phyloP scores from a whole-genome alignment of 352 stramenopile genomes.

The Globisporangium takayamanum region DNA sequence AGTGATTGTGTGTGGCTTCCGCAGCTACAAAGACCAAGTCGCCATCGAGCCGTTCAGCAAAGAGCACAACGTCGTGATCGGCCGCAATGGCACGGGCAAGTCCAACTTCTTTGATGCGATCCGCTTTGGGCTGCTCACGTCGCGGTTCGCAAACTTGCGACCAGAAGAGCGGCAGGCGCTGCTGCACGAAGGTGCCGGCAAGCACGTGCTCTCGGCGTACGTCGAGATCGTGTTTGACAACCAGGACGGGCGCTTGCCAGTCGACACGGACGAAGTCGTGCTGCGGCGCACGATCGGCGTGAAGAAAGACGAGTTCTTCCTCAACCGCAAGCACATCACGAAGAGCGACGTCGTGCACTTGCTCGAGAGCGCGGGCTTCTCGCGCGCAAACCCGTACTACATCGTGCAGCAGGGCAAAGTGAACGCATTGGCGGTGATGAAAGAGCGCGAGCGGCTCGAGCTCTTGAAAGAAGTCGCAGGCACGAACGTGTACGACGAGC shows the following conservation, averaged over 20 bases:
- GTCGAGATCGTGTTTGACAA: constrained; percentile 99
- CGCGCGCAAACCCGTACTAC: constrained; percentile 99
- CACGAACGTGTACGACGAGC: constrained; percentile 99
- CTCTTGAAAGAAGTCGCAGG: constrained; percentile 98
- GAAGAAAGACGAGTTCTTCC: constrained; percentile 99
- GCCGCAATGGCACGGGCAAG: constrained; percentile 96
- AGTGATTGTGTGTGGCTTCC: constrained; percentile 93
- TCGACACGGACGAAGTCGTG: constrained; percentile 91
- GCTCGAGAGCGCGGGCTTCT: constrained; percentile 98
- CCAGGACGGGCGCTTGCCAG: constrained; percentile 91
- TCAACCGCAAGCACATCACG: constrained; percentile 97
- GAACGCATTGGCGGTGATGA: constrained; percentile 97
- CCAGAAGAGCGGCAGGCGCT: constrained; percentile 91
- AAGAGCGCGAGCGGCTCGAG: constrained; percentile 94
- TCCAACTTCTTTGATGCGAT: constrained; percentile 99
- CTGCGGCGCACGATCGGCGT: constrained; percentile 97
- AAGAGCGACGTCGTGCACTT: constrained; percentile 98
- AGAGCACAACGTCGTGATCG: constrained; percentile 97
- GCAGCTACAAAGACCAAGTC: constrained; percentile 91
- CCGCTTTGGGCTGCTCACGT: constrained; percentile 96
- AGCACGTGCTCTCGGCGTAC: constrained; percentile 95
- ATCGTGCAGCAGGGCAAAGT: constrained; percentile 99
- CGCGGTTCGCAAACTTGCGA: constrained; percentile 89
- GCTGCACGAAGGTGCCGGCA: constrained; percentile 93
- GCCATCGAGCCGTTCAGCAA: constrained; percentile 90